Percentiles rank a stretch among this genome's conserved stretches.
Evolutionary conservation across 148 eudicot genomes (phyloP).

Genomic region (Vaccinium vitisidaea): DNA sequence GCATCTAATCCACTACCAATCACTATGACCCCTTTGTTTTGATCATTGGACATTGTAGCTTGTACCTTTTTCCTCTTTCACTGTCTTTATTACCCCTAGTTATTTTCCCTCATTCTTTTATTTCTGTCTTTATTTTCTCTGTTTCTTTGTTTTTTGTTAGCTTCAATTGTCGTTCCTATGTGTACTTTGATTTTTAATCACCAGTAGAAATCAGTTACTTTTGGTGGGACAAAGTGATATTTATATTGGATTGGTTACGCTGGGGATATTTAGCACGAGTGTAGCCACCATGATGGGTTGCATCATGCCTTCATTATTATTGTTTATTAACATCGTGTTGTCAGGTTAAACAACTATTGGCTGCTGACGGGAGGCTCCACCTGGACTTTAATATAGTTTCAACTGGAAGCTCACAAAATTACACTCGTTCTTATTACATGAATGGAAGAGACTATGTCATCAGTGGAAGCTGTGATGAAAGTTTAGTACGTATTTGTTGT

Average conservation of each 20-base stretch:
- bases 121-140: neutral
- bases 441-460: slow-evolving; percentile 81
- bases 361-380: slow-evolving; percentile 91
- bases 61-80: neutral
- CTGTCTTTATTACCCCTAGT: neutral
- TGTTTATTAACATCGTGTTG: slow-evolving; percentile 5
- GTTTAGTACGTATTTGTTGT: slow-evolving; percentile 85
- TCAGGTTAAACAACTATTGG: slow-evolving; percentile 89
- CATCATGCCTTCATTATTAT: neutral
- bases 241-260: neutral
- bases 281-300: neutral
- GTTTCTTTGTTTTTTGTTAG: neutral
- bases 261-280: neutral
- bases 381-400: slow-evolving; percentile 68
- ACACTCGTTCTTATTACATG: slow-evolving; percentile 94
- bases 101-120: neutral
- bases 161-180: neutral
- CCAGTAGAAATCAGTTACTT: neutral
- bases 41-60: neutral
- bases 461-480: slow-evolving; percentile 92
- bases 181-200: neutral
- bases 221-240: neutral
- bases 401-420: slow-evolving; percentile 88
- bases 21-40: neutral
- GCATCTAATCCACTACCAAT: neutral